Percentiles rank a stretch among this genome's conserved stretches.
Evolutionary conservation across 2,329 filamentous ascomycete genomes (phyloP).

Genomic region (Calonectria pteridis): DNA sequence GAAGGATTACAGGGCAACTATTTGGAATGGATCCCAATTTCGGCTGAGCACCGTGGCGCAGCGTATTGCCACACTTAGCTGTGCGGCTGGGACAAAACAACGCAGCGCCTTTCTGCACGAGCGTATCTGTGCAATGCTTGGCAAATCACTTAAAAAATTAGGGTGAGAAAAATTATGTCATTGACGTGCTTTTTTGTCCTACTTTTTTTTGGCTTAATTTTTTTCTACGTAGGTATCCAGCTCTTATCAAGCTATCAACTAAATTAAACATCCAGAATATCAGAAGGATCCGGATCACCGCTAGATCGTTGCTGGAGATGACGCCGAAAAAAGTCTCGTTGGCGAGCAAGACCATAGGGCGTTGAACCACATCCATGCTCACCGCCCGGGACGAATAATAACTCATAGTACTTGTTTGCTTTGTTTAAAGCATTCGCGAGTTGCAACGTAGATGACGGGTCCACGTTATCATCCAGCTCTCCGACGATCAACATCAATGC

Average conservation of each 20-base stretch:
- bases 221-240: neutral
- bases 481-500: slow-evolving; percentile 47
- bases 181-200: neutral
- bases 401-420: slow-evolving; percentile 46
- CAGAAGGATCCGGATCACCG: neutral
- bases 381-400: slow-evolving; percentile 44
- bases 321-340: slow-evolving; percentile 33
- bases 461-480: slow-evolving; percentile 46
- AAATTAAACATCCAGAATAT: neutral
- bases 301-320: slow-evolving; percentile 16
- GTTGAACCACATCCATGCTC: slow-evolving; percentile 34
- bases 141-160: neutral
- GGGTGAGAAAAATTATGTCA: neutral
- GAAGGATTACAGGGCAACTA: neutral
- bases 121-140: neutral
- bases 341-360: slow-evolving; percentile 35
- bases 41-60: neutral
- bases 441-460: slow-evolving; percentile 47
- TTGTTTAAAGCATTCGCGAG: slow-evolving; percentile 43
- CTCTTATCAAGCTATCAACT: neutral
- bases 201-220: no score
- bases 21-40: neutral
- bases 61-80: neutral
- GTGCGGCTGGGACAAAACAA: neutral
- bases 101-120: neutral